Conservation (phyloP, 495 filamentous ascomycete genomes). For the Podospora anserina region DNA sequence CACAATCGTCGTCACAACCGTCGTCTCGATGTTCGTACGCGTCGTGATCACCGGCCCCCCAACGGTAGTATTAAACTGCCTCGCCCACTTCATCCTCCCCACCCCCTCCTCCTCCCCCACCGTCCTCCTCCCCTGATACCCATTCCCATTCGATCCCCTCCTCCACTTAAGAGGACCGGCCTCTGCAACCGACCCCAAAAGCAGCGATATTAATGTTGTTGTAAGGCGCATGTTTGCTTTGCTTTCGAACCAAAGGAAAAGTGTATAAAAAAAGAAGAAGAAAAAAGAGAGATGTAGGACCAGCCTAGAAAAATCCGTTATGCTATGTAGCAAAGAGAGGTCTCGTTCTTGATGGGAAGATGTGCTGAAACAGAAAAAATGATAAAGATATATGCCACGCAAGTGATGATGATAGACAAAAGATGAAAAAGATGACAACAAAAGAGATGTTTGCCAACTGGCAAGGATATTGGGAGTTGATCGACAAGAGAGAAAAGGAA, state of each 20-base stretch:
- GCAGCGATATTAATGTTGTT: slow-evolving; percentile 15
- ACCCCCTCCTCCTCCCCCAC: not conserved
- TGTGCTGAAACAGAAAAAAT: not conserved
- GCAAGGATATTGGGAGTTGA: not conserved
- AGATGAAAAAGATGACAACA: not conserved
- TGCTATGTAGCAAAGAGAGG: not conserved
- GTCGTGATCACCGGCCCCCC: not conserved
- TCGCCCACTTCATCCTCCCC: not conserved
- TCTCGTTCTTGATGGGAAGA: not conserved
- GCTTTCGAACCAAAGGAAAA: not conserved
- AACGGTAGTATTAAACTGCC: not conserved
- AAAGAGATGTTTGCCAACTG: not conserved
- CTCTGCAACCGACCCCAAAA: slow-evolving; percentile 21
- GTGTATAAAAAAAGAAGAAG: slow-evolving; percentile 6
- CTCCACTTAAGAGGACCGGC: slow-evolving; percentile 28
- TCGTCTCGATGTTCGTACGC: not conserved
- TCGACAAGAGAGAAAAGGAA: not conserved
- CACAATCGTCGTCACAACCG: not conserved
- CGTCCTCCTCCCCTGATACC: slow-evolving; percentile 7
- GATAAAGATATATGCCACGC: not conserved
- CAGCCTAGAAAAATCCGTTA: not conserved
- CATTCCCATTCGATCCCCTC: slow-evolving; percentile 4
- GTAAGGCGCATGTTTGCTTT: slow-evolving; percentile 26
- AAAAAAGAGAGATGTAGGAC: slow-evolving; percentile 7
- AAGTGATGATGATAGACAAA: not conserved